Conservation (phyloP, 2,329 filamentous ascomycete species). For the Clonostachys solani region DNA sequence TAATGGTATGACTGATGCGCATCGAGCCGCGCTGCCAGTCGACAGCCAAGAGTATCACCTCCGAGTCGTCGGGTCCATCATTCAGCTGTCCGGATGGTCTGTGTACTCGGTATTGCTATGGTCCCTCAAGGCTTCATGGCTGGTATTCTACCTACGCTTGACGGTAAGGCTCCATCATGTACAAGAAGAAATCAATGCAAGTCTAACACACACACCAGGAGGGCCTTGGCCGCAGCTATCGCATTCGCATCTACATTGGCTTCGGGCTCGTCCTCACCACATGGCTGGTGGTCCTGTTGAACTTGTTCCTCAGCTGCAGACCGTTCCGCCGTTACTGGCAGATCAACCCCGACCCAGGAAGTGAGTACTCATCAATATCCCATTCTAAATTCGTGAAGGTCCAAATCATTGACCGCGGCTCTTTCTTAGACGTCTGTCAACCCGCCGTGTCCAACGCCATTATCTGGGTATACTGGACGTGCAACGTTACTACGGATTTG, state of each 20-base stretch:
- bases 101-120: constrained; percentile 49
- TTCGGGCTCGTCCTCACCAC: constrained; percentile 42
- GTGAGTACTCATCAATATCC: constrained; percentile 50
- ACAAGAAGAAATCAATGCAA: too few species aligned
- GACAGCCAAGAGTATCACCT: constrained; percentile 6
- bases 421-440: constrained; percentile 7
- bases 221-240: constrained; percentile 16
- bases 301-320: constrained; percentile 46
- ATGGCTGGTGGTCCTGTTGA: constrained; percentile 42
- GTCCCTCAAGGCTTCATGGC: constrained; percentile 52
- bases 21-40: neutral
- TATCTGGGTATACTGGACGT: constrained; percentile 7
- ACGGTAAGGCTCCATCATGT: constrained; percentile 16
- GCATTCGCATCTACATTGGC: constrained; percentile 41
- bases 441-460: constrained; percentile 9
- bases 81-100: constrained; percentile 51
- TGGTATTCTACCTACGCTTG: constrained; percentile 51
- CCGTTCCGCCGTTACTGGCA: constrained; percentile 44
- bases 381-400: neutral
- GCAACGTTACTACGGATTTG: constrained; percentile 11
- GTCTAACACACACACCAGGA: too few species aligned
- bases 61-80: constrained; percentile 49
- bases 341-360: constrained; percentile 48
- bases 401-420: neutral
- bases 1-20: neutral